These are phyloP conservation scores for Pestalotiopsis sp. DNA, from an alignment of 2,329 filamentous ascomycete genomes.

Conservation along the genomic window DNA sequence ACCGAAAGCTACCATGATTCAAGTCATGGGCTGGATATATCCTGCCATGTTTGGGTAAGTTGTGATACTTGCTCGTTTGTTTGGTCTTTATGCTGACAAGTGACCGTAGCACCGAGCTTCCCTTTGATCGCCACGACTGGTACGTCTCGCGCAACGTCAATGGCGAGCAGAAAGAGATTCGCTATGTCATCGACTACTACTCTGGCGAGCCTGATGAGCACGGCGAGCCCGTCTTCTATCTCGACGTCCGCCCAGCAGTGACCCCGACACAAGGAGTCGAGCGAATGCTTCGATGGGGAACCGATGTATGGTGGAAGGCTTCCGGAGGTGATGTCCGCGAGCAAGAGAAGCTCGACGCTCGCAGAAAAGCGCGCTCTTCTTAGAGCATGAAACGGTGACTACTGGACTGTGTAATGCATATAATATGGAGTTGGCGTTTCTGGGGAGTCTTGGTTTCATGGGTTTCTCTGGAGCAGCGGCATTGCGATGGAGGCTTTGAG, in stretches of 20 bases:
- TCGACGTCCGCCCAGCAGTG: conserved; percentile 90
- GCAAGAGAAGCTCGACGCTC: conserved; percentile 27
- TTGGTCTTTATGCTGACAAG: conserved; percentile 19
- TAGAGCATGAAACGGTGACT: not conserved
- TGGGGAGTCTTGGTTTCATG: not conserved
- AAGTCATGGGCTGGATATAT: conserved; percentile 77
- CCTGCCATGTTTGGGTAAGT: conserved; percentile 77
- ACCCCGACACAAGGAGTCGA: conserved; percentile 81
- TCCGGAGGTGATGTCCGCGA: conserved; percentile 70
- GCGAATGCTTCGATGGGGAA: conserved; percentile 81
- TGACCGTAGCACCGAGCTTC: conserved; percentile 68
- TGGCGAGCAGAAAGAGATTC: conserved; percentile 73
- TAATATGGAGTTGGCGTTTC: conserved; percentile 13
- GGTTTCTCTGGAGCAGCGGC: not conserved
- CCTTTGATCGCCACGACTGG: conserved; percentile 98
- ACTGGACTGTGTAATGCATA: not conserved
- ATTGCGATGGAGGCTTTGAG: not conserved
- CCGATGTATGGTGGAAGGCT: conserved; percentile 91
- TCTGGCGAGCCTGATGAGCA: conserved; percentile 78
- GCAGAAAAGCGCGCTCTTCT: not conserved
- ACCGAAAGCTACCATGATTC: conserved; percentile 85
- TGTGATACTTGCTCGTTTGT: not conserved
- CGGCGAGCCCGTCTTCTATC: conserved; percentile 92
- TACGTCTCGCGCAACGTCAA: conserved; percentile 76
- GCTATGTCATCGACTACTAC: conserved; percentile 98